Conservation (phyloP, 768 basidiomycete genomes). For the Kwoniella dendrophila region DNA sequence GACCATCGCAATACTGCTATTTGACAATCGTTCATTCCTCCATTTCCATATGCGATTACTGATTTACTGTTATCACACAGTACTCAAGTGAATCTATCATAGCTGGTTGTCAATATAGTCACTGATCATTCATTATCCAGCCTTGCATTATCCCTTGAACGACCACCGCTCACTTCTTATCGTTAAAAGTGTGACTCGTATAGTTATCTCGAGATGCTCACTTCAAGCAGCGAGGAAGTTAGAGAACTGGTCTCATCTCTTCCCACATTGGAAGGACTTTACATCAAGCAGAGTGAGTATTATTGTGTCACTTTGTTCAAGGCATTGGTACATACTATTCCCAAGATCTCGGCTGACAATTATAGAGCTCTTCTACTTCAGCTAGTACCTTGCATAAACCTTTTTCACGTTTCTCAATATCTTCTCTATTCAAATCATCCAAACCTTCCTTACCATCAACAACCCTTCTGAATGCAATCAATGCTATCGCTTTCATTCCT, state of each 20-base stretch:
- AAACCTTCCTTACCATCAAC: background rate
- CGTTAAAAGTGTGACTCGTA: too few species aligned
- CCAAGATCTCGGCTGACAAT: background rate
- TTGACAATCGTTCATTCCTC: background rate
- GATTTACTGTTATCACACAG: too few species aligned
- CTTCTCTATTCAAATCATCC: slow-evolving; percentile 11
- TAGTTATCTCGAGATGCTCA: too few species aligned
- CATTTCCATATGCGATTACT: background rate
- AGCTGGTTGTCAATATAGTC: background rate
- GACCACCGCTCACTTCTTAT: too few species aligned
- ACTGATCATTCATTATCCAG: background rate
- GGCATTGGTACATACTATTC: too few species aligned
- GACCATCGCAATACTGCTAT: background rate
- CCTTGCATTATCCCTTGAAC: too few species aligned
- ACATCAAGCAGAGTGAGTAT: slow-evolving; percentile 12
- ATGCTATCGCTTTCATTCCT: background rate
- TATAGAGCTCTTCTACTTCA: background rate
- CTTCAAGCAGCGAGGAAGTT: too few species aligned
- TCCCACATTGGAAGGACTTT: slow-evolving; percentile 13
- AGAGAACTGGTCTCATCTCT: slow-evolving; percentile 7
- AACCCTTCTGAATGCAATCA: slow-evolving; percentile 3
- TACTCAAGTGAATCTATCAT: background rate
- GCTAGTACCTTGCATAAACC: background rate
- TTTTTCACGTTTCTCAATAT: slow-evolving; percentile 10
- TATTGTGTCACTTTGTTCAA: background rate